Base-by-base conservation (phyloP, 306 rosid genomes). In the Macrotyloma uniflorum region DNA sequence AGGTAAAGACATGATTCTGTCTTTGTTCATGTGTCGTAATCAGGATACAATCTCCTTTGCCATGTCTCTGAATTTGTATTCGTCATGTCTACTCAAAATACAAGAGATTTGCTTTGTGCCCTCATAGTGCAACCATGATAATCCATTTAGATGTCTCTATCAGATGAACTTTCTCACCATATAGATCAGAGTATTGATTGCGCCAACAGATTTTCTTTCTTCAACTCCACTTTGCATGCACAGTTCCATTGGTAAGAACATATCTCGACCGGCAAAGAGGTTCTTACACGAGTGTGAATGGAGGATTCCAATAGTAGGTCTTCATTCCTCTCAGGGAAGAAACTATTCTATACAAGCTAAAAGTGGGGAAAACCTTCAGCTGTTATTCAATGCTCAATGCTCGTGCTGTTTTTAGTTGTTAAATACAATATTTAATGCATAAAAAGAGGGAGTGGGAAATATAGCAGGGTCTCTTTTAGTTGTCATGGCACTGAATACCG, bases 321-420 rank as follows among this genome's bases (percentile, higher is more conserved):
- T 36, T 36, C 40, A 35, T 35, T 35, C 40, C 6, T 35, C 11
- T 8, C 42, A 36, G 42, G 42, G 42, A 36, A 6, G 88, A 85
- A 19, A 79, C 90, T 67, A 85, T 81, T 61, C 69, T 87, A 7
- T 87, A 76, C 80, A 89, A 15, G 86, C 81, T 85, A 0, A 85
- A 83, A 67, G 63, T 82, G 24, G 89, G 93, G 42, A 36, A 36
- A 36, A n/a, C n/a, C n/a, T n/a, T n/a, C n/a, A n/a, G n/a, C n/a
- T n/a, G n/a, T n/a, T n/a, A n/a, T n/a, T n/a, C n/a, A n/a, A n/a
- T n/a, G n/a, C n/a, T n/a, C n/a, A n/a, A n/a, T n/a, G n/a, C n/a
- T n/a, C n/a, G n/a, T n/a, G n/a, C n/a, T n/a, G n/a, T n/a, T n/a
- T n/a, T n/a, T n/a, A 46, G 42, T 19, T 24, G 35, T 46, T 43